phyloP scores from a whole-genome alignment of 225 moss, liverwort and hornwort species.

The Polytrichum formosum region DNA sequence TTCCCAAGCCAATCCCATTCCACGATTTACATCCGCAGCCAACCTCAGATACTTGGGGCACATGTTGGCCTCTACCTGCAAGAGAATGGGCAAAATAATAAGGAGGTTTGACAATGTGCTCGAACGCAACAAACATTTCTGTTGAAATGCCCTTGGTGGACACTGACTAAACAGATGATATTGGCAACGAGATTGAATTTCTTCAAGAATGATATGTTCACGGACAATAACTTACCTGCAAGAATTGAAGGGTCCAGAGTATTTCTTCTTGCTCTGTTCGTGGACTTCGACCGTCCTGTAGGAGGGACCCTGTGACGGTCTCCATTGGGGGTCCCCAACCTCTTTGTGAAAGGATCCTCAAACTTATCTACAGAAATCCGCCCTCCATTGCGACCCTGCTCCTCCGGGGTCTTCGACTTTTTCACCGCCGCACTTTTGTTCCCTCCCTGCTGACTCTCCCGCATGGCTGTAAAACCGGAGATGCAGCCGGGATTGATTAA shows the following conservation, averaged over 20 bases:
- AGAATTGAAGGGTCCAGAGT: constrained; percentile 49
- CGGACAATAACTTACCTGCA: constrained; percentile 21
- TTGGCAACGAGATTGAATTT: neutral
- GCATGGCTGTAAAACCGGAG: neutral
- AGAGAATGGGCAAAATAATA: neutral
- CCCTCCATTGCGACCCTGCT: neutral
- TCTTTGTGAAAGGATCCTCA: constrained; percentile 32
- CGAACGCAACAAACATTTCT: neutral
- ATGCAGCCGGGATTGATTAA: no score
- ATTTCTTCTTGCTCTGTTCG: constrained; percentile 33
- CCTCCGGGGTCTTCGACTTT: neutral
- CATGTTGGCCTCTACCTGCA: constrained; percentile 47
- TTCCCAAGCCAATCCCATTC: constrained; percentile 42
- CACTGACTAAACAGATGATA: no score
- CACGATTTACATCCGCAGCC: constrained; percentile 59
- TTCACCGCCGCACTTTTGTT: neutral
- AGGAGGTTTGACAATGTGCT: neutral
- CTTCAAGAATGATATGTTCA: no score
- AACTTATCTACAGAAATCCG: constrained; percentile 39
- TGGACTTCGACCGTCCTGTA: constrained; percentile 40
- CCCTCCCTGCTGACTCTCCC: constrained; percentile 8
- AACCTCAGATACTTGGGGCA: constrained; percentile 49
- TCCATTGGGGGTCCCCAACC: constrained; percentile 27
- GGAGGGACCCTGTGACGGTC: constrained; percentile 23
- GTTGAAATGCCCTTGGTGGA: neutral